phyloP scores from a whole-genome alignment of 2,329 filamentous ascomycete species.

The Leptographium procerum region DNA sequence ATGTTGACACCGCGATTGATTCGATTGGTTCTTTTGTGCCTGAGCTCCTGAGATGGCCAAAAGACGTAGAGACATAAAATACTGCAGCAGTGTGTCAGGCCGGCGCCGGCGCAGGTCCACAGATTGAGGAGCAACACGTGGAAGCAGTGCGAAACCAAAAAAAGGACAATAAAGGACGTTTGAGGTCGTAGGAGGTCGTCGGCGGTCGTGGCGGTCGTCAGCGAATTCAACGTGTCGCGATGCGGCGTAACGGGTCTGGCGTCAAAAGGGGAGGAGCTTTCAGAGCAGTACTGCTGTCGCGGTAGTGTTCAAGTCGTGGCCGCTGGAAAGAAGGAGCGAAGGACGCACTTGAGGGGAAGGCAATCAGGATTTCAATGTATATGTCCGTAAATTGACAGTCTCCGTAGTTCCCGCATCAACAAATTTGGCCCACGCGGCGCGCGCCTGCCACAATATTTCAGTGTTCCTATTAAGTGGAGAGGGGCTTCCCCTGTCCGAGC shows the following conservation, averaged over 20 bases:
- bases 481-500: not conserved
- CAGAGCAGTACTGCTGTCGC: not conserved
- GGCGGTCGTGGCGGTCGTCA: not conserved
- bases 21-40: no score
- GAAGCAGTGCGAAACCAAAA: not conserved
- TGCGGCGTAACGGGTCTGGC: not conserved
- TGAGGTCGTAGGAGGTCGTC: not conserved
- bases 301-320: not conserved
- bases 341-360: not conserved
- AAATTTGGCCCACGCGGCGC: slow-evolving; percentile 15
- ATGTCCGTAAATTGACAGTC: not conserved
- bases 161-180: no score
- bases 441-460: slow-evolving; percentile 4
- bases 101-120: slow-evolving; percentile 1
- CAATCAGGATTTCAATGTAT: not conserved
- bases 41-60: no score
- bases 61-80: not conserved
- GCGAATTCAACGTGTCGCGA: not conserved
- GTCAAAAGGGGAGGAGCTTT: not conserved
- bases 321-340: not conserved
- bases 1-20: not conserved
- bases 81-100: not conserved
- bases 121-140: not conserved
- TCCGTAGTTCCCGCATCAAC: slow-evolving; percentile 15
- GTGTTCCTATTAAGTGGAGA: not conserved